These are phyloP conservation scores for Leptographium lundbergii DNA, from an alignment of 2,329 filamentous ascomycete genomes.

Conservation along the genomic window DNA sequence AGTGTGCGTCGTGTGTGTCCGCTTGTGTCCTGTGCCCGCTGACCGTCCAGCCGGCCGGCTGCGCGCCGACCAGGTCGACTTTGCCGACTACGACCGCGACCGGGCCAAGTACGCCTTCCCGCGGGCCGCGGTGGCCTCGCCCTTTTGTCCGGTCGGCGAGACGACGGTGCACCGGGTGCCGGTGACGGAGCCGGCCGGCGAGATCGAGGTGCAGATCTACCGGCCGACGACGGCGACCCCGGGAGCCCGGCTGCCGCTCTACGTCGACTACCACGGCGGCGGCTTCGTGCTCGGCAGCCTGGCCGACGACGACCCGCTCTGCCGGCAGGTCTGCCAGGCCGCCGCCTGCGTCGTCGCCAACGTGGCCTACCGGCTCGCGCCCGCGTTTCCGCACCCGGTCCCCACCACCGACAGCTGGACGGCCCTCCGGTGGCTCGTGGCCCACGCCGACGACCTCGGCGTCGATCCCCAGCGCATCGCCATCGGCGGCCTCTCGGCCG, in stretches of 20 bases:
- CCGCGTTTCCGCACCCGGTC: conserved; percentile 33
- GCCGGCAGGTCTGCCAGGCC: background rate
- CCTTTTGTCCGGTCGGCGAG: background rate
- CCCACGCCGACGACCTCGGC: conserved; percentile 11
- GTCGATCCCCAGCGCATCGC: conserved; percentile 15
- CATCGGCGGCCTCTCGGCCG: conserved; percentile 18
- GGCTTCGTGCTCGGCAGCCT: conserved; percentile 8
- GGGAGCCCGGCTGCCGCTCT: conserved; percentile 1
- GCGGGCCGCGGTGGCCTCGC: background rate
- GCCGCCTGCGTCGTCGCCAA: conserved; percentile 5
- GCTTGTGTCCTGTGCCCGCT: too few relatives aligned
- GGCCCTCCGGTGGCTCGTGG: conserved; percentile 22
- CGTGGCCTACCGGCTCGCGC: conserved; percentile 36
- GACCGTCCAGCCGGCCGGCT: conserved; percentile 4
- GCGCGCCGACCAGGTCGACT: conserved; percentile 8
- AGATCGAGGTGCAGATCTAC: conserved; percentile 6
- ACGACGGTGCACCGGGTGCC: background rate
- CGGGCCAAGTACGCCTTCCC: conserved; percentile 4
- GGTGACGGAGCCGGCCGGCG: background rate
- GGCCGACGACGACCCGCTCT: conserved; percentile 6
- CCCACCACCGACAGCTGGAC: conserved; percentile 26
- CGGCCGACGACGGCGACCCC: background rate
- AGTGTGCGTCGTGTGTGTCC: conserved; percentile 5
- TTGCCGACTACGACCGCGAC: conserved; percentile 5
- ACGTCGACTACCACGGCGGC: conserved; percentile 9